These are phyloP conservation scores for Fusarium sp. DNA, from an alignment of 2,329 filamentous ascomycete genomes.

Conservation along the genomic window DNA sequence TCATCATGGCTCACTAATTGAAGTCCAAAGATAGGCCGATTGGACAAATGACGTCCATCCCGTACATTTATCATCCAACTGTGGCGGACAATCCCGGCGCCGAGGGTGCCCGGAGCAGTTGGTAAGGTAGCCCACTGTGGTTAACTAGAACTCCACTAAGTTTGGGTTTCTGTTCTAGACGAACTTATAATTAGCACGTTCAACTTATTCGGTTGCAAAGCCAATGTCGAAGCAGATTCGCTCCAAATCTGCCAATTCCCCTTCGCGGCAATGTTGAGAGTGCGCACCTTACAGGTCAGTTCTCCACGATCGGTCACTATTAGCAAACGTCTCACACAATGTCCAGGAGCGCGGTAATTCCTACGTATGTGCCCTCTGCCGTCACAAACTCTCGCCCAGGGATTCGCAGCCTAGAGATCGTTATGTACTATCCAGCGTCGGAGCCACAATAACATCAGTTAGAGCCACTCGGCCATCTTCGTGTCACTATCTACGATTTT, in stretches of 20 bases:
- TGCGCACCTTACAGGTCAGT: slow-evolving; percentile 52
- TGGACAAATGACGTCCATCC: not conserved
- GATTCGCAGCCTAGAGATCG: slow-evolving; percentile 26
- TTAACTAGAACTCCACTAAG: slow-evolving; percentile 34
- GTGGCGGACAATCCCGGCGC: slow-evolving; percentile 39
- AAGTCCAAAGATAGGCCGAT: not conserved
- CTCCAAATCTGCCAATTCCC: slow-evolving; percentile 30
- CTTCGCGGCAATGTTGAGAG: slow-evolving; percentile 54
- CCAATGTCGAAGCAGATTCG: slow-evolving; percentile 35
- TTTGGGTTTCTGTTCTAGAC: slow-evolving; percentile 1
- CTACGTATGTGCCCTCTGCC: slow-evolving; percentile 55
- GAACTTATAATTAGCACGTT: slow-evolving; percentile 13
- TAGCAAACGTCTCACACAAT: slow-evolving; percentile 11
- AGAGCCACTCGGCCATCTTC: not conserved
- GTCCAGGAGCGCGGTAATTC: slow-evolving; percentile 49
- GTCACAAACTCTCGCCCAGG: slow-evolving; percentile 42
- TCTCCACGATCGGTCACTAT: not conserved
- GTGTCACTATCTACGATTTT: not conserved
- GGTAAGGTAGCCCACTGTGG: slow-evolving; percentile 17
- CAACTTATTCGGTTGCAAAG: slow-evolving; percentile 17
- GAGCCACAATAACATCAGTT: slow-evolving; percentile 11
- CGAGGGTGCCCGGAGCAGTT: not conserved
- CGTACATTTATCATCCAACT: not conserved
- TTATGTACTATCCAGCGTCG: slow-evolving; percentile 8
- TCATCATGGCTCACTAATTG: not conserved